These are phyloP conservation scores for Westerdykella sp. DNA, from an alignment of 2,329 filamentous ascomycete species.

Conservation along the genomic window DNA sequence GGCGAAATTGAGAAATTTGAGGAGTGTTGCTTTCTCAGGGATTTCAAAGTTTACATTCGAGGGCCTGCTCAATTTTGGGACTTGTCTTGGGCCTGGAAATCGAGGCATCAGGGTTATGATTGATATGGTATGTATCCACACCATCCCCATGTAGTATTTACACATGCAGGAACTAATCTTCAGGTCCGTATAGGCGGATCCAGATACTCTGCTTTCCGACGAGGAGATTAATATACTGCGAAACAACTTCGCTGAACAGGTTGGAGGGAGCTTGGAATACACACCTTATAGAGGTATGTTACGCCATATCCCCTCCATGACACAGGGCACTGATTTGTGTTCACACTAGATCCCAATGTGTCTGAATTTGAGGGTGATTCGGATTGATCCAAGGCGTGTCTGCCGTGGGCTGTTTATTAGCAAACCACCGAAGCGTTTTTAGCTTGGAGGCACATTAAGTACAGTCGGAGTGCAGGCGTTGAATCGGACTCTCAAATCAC, in stretches of 20 bases:
- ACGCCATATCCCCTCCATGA: neutral
- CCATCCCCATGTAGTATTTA: neutral
- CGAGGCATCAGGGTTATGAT: constrained; percentile 40
- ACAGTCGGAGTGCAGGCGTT: too few relatives aligned
- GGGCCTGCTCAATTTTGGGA: constrained; percentile 45
- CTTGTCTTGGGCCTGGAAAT: constrained; percentile 37
- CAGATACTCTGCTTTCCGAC: constrained; percentile 37
- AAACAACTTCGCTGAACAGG: constrained; percentile 34
- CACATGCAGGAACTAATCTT: neutral
- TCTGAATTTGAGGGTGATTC: constrained; percentile 43
- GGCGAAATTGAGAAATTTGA: constrained; percentile 45
- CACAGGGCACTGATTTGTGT: constrained; percentile 1
- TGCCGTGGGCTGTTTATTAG: too few relatives aligned
- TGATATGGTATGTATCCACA: constrained; percentile 23
- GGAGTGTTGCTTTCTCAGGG: constrained; percentile 49
- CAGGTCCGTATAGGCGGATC: constrained; percentile 27
- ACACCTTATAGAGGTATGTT: constrained; percentile 38
- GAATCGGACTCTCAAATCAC: too few relatives aligned
- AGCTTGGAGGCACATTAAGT: too few relatives aligned
- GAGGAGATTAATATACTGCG: constrained; percentile 36
- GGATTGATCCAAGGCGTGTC: constrained; percentile 24
- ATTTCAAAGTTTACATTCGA: constrained; percentile 50
- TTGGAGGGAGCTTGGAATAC: constrained; percentile 43
- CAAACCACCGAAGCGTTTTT: too few relatives aligned
- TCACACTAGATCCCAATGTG: constrained; percentile 38